Evolutionary conservation across 805 yeast species (phyloP).

Genomic region (Metschnikowia hibisci): DNA sequence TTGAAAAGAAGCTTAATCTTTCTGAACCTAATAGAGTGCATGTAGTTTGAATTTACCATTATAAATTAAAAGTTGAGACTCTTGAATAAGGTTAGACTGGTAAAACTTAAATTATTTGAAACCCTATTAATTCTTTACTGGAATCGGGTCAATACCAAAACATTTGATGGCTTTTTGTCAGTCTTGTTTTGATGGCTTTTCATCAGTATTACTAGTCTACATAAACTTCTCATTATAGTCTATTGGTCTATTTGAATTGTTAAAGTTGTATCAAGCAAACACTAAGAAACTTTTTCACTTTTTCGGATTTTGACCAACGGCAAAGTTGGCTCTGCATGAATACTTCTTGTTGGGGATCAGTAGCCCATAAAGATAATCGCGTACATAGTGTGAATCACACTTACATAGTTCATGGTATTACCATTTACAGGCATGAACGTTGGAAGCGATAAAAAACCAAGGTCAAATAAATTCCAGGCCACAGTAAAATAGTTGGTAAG

Average conservation of each 20-base stretch:
- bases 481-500: slow-evolving; percentile 32
- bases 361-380: slow-evolving; percentile 33
- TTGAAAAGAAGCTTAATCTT: too few species aligned
- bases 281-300: slow-evolving; percentile 42
- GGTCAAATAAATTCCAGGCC: slow-evolving; percentile 34
- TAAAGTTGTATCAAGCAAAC: slow-evolving; percentile 29
- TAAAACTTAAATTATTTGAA: too few species aligned
- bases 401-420: slow-evolving; percentile 27
- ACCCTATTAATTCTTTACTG: too few species aligned
- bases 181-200: too few species aligned
- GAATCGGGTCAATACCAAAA: too few species aligned
- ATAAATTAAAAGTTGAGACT: too few species aligned
- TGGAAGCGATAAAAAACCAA: slow-evolving; percentile 40
- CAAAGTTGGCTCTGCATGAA: slow-evolving; percentile 37
- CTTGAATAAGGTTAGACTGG: too few species aligned
- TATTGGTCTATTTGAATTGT: neutral
- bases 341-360: slow-evolving; percentile 40
- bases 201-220: too few species aligned
- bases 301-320: slow-evolving; percentile 39
- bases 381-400: slow-evolving; percentile 28
- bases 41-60: too few species aligned
- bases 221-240: too few species aligned
- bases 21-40: too few species aligned
- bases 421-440: slow-evolving; percentile 26
- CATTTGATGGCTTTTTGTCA: too few species aligned